Base-by-base conservation (phyloP, 2,329 filamentous ascomycete species). In the Diplodia sapinea region DNA sequence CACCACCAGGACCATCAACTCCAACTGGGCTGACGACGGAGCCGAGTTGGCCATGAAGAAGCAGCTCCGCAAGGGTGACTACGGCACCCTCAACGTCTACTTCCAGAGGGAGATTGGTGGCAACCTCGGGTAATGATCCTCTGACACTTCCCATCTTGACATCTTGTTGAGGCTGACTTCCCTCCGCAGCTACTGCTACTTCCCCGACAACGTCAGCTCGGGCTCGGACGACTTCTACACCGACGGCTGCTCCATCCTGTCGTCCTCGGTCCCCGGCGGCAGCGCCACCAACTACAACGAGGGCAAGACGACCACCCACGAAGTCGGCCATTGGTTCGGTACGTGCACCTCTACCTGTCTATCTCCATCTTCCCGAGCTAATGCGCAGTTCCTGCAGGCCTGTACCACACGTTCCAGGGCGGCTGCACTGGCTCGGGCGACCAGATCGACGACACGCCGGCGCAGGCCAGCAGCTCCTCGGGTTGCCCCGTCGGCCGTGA, bases 81-180 rank as follows among this genome's bases (percentile, higher is more conserved):
- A 75, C 67, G 68, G 57, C 17, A 70, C 72, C 26, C 65, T 76
- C 57, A 76, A 76, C 67, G 69, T 76, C 50, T 76, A 75, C 69
- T 74, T 73, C 68, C 51, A 65, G 59, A 65, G 43, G 43, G 43
- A 40, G 20, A 68, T 73, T 8, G 78, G 78, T 62, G 75, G 75
- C 61, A 76, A 87, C 5, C 79, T 88, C 0, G 75, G 87, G n/a
- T 80, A 80, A 6, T 74, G 8, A 72, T 76, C 66, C 73, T 83
- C 9, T 78, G 74, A 11, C 74, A 80, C 67, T 79, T 78, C 31
- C 31, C 31, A 54, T 72, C 70, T 81, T 71, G 73, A 77, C 72
- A 33, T 71, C 57, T 64, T 17, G 3, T 8, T 11, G 29, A 33
- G n/a, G 17, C 36, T 49, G 9, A 56, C 26, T 26, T 9, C 38